Base-by-base conservation (phyloP, 208 protist species). In the Angomonas ambiguus region DNA sequence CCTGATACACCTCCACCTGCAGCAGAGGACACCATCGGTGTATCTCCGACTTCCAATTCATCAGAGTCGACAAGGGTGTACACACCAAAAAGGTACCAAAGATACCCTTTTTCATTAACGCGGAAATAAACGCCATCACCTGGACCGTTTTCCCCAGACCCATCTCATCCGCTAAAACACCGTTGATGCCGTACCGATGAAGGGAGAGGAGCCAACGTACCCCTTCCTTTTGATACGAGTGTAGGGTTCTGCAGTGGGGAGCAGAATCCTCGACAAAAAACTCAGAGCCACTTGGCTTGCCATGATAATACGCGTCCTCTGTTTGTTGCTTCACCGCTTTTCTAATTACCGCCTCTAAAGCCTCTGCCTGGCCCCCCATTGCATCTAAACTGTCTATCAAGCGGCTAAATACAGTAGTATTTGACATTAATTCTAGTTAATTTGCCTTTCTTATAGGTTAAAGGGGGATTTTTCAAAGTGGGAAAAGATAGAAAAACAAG, bases 61-160 rank as follows among this genome's bases (percentile, higher is more conserved):
- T 58, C 62, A 98, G 61, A 1, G 97, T 83, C 25, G 96, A 98
- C 6, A 96, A 81, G 2, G 97, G 96, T 25, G 80, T 92, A 1
- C 96, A 79, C 58, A 99, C 83, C 22, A 99, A 61, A 32, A 74
- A 78, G 6, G 95, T 88, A 8, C 91, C 90, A 20, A 71, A 56
- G 8, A 90, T n/a, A 22, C 85, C 61, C 1, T 74, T 57, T 13
- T 72, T 69, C n/a, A 83, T 62, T n/a, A 99, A 73, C 0, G 81
- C 81, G 2, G 81, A 74, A 10, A 98, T 65, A 69, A 98, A 97
- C 6, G 85, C 67, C 1, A 87, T 74, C 27, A 97, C 68, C 61
- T 99, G 94, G 13, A 99, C 74, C 1, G 98, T 99, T 80, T 99
- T 99, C n/a, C 94, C 91, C 33, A 97, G 85, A 1, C 91, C 87